Base-by-base conservation (phyloP, 106 monocot genomes). In the Ottelia alismoides region DNA sequence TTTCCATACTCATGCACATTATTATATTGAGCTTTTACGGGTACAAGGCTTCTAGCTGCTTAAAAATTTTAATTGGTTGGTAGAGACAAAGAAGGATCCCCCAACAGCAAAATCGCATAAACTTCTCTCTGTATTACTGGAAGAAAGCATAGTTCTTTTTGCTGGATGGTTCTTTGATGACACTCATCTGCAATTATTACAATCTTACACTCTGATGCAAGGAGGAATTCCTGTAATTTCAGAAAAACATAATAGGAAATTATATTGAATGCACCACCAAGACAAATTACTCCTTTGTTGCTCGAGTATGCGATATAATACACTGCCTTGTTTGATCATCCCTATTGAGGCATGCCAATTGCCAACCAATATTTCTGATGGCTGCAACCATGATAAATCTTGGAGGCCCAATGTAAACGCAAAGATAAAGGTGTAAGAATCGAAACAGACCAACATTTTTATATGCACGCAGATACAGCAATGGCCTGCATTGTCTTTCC, bases 401-500 rank as follows among this genome's bases (percentile, higher is more conserved):
- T 78, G 63, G 85, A 65, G 68, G 98, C 98, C 98, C 98, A 98
- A 52, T 98, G 89, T 51, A 98, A 68, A 67, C 98, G 98, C 75
- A 98, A 75, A 43, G 98, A 79, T 46, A 89, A 90, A 11, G 98
- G 98, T 25, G 82, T 72, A 47, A 98, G 55, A 62, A 98, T 56
- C 62, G 90, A 85, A 61, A 98, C 98, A 27, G 98, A 89, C 89
- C 89, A 90, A 32, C 64, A 74, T 20, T 98, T 85, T 28, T 40
- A 53, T 31, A 98, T 26, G 64, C 98, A 82, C 2, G 85, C 75
- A 58, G 67, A 82, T 68, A 82, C 58, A 67, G 98, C 98, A 74
- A 98, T 79, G 57, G 89, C 98, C 98, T 98, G 70, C 54, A 96
- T 6, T 64, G 96, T 98, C 72, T 98, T 98, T 47, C 96, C 96